Evolutionary conservation across 2,329 filamentous ascomycete species (phyloP).

Genomic region (Emericellopsis cladophorae): DNA sequence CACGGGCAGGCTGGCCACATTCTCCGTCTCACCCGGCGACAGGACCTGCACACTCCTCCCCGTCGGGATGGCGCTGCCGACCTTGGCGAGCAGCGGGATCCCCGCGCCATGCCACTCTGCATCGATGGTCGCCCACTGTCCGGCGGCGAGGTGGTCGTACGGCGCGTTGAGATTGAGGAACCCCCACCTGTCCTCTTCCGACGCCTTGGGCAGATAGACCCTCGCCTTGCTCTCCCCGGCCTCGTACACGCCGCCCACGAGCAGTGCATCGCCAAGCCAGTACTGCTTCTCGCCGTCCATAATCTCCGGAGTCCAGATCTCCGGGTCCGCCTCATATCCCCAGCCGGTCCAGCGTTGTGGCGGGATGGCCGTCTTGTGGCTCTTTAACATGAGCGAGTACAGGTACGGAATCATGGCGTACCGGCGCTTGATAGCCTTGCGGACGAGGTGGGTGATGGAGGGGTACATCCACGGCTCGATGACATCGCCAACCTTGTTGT

Average conservation of each 20-base stretch:
- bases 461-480: constrained; percentile 74
- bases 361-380: constrained; percentile 46
- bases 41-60: constrained; percentile 22
- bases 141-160: constrained; percentile 39
- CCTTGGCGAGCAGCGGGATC: constrained; percentile 24
- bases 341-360: constrained; percentile 63
- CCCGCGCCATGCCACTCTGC: constrained; percentile 28
- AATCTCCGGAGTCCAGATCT: constrained; percentile 49
- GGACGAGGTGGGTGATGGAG: constrained; percentile 47
- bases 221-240: constrained; percentile 37
- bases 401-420: constrained; percentile 63
- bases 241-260: constrained; percentile 57
- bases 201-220: constrained; percentile 50
- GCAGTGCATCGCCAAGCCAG: constrained; percentile 56
- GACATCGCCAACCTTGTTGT: constrained; percentile 57
- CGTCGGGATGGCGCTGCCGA: constrained; percentile 24
- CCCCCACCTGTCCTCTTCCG: constrained; percentile 33
- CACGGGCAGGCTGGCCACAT: constrained; percentile 22
- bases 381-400: constrained; percentile 51
- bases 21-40: constrained; percentile 19
- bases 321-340: constrained; percentile 55
- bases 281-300: constrained; percentile 57
- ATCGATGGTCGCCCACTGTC: constrained; percentile 24
- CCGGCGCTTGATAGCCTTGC: constrained; percentile 53
- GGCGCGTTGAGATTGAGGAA: constrained; percentile 52